Evolutionary conservation across 1,139 yeast genomes (phyloP), one percentile per base, ranked within the genome.

Genomic region (Groenewaldozyma sp.): DNA sequence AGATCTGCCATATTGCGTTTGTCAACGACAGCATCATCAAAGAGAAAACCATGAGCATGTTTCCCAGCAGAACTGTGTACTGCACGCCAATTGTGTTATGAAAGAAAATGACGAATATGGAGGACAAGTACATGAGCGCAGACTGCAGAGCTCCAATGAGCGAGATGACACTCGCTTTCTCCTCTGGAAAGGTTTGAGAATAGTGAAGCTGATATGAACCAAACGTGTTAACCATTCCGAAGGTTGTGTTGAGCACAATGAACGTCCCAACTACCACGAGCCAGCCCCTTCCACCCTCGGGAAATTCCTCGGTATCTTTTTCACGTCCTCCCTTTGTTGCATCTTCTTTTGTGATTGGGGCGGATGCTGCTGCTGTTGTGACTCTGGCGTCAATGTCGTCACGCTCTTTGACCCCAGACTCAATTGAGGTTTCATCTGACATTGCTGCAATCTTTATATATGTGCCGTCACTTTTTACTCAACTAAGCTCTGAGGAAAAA

Each of bases 141-240:
- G 54, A 48, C 41, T 17, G 82, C 64, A 55, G 73, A 72, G 36
- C 75, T 65, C 83, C 83, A 72, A 53, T 48, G 18, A 20, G 76
- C 67, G 24, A 74, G 61, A 32, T 66, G 55, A 18, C 71, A 55
- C 31, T 67, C 55, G 34, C 68, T 47, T 4, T 59, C 52, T 42
- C 62, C 45, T 13, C 56, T 50, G 48, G 77, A 60, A 49, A 73
- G 71, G 46, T 70, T 65, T 61, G 54, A 2, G 71, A 54, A 11
- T 76, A 67, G 47, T 75, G 74, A 2, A 76, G 66, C 52, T 77
- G 78, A 36, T 76, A 71, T 2, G 76, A 76, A 38, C 82, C 82
- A 39, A 69, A 60, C 2, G 77, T 58, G 47, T 75, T 76, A 45
- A 72, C 67, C 36, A 76, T 56, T 2, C 83, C 84, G 42, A 46